Evolutionary conservation across 805 yeast genomes (phyloP).

Genomic region (Yarrowia sp.): DNA sequence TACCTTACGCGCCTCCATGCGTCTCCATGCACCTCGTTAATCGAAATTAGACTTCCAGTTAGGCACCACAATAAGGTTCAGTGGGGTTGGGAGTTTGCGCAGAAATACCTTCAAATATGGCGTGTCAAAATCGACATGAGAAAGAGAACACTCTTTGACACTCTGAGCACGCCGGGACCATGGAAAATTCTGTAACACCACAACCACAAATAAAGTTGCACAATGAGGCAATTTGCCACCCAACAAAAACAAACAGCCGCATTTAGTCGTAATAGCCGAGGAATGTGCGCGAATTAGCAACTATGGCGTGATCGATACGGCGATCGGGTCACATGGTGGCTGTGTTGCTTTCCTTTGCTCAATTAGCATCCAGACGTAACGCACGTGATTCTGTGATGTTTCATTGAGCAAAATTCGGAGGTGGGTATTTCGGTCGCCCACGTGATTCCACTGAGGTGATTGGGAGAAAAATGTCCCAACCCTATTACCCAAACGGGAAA

Average conservation of each 20-base stretch:
- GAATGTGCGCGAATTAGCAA: background rate
- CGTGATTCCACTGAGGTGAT: slow-evolving; percentile 2
- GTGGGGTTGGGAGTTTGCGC: slow-evolving; percentile 24
- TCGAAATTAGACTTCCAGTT: slow-evolving; percentile 1
- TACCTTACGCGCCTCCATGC: background rate
- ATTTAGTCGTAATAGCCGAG: background rate
- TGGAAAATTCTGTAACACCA: background rate
- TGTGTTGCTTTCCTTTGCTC: background rate
- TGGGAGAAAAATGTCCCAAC: background rate
- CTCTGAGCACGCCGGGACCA: background rate
- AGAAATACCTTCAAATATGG: slow-evolving; percentile 12
- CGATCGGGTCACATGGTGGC: background rate
- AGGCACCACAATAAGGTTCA: no score
- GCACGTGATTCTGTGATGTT: background rate
- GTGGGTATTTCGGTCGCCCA: background rate
- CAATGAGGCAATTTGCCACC: slow-evolving; percentile 12
- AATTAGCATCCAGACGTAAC: background rate
- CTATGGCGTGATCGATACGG: background rate
- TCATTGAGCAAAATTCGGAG: background rate
- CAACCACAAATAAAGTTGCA: background rate
- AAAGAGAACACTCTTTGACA: slow-evolving; percentile 21
- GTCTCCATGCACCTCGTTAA: slow-evolving; percentile 16
- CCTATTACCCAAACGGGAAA: slow-evolving; percentile 1
- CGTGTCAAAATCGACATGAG: background rate
- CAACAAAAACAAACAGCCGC: slow-evolving; percentile 3